phyloP scores from a whole-genome alignment of 805 yeast genomes.

The Cyberlindnera subsufficiens region DNA sequence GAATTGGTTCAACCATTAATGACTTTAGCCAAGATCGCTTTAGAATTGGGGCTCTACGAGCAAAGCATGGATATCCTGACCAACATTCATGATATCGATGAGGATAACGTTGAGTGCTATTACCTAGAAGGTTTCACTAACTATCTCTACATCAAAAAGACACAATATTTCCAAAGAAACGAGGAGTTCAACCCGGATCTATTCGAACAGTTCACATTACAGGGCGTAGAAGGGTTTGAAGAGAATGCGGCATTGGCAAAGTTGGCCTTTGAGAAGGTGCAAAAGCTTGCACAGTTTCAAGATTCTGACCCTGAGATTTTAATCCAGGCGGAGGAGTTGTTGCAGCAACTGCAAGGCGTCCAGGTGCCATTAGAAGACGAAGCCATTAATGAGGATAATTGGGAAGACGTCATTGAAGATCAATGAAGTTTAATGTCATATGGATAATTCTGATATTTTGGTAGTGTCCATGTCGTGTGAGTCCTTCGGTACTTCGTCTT shows the following conservation, averaged over 20 bases:
- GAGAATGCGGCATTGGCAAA: slow-evolving; percentile 14
- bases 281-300: slow-evolving; percentile 25
- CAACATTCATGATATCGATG: slow-evolving; percentile 72
- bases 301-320: slow-evolving; percentile 54
- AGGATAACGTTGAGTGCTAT: slow-evolving; percentile 72
- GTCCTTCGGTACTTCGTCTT: background rate
- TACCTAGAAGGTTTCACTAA: slow-evolving; percentile 81
- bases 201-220: slow-evolving; percentile 17
- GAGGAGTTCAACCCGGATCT: slow-evolving; percentile 19
- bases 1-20: slow-evolving; percentile 71
- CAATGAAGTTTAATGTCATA: background rate
- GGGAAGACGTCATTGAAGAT: slow-evolving; percentile 45
- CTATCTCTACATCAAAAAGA: slow-evolving; percentile 40
- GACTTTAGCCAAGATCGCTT: slow-evolving; percentile 65
- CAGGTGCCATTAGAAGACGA: slow-evolving; percentile 32
- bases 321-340: slow-evolving; percentile 44
- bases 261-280: slow-evolving; percentile 9
- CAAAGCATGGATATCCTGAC: slow-evolving; percentile 59
- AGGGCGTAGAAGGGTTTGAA: slow-evolving; percentile 6
- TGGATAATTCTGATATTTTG: background rate
- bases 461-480: background rate
- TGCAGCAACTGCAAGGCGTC: slow-evolving; percentile 42
- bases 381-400: slow-evolving; percentile 31
- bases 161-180: slow-evolving; percentile 12
- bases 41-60: slow-evolving; percentile 73